Base-by-base conservation (phyloP, 2,329 filamentous ascomycete species). In the Aureobasidium musti region DNA sequence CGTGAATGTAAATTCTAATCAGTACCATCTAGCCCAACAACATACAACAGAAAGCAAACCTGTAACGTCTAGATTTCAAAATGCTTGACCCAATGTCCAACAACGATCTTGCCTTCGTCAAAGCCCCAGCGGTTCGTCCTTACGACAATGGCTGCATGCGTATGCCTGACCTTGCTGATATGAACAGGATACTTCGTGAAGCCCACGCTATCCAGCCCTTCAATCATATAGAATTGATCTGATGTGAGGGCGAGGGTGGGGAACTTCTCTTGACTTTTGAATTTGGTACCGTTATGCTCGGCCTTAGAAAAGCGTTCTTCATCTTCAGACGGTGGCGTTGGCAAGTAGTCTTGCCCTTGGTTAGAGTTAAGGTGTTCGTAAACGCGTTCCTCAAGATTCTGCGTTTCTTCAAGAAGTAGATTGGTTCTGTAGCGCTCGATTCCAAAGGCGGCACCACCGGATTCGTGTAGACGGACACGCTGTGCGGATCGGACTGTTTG, bases 141-240 rank as follows among this genome's bases (percentile, higher is more conserved):
- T 41, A 96, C 88, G 69, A 98, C 91, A 56, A 98, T 96, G 3
- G 93, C 93, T 0, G 93, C 94, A 77, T 98, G 94, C 68, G 86
- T 91, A 75, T 97, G 91, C n/a, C 83, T 80, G 65, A 87, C 84
- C 6, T 92, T 90, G 70, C 90, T 89, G 45, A 95, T 93, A 78
- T 89, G 88, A 3, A 93, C 84, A 0, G 83, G 83, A 70, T 83
- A 86, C 71, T 86, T 87, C 50, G 78, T 81, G 73, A 86, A 84
- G 3, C 85, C 84, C 0, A 88, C 79, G 5, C 80, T 76, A 70
- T 98, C 87, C 57, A 98, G 81, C 11, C 87, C 86, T 35, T 89
- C 83, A 69, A 97, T 90, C 86, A 97, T 97, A 57, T 85, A 83
- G 75, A 97, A 96, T 78, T 98, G 94, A 56, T 87, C 86, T 5